Percentiles rank a stretch among this genome's conserved stretches.
phyloP scores from a whole-genome alignment of 75 land plant species.

The Azolla pinnata region DNA sequence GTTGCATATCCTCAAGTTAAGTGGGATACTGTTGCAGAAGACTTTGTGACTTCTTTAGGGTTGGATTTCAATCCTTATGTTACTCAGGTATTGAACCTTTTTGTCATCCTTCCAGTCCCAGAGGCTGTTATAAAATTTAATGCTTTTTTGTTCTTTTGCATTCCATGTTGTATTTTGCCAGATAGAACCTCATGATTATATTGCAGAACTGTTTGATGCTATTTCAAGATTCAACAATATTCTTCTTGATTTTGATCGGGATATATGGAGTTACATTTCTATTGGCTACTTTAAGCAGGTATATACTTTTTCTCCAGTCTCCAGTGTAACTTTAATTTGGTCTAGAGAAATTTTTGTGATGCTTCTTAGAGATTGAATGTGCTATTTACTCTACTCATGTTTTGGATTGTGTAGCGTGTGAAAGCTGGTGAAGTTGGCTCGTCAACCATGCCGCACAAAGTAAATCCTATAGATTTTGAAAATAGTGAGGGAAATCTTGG shows the following conservation, averaged over 20 bases:
- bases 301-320: background rate
- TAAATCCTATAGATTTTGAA: conserved; percentile 98
- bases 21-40: conserved; percentile 72
- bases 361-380: too few relatives aligned
- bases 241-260: conserved; percentile 79
- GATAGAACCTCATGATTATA: conserved; percentile 96
- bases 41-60: conserved; percentile 79
- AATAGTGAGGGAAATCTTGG: conserved; percentile 95
- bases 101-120: too few relatives aligned
- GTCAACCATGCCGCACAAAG: conserved; percentile 98
- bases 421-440: conserved; percentile 94
- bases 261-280: conserved; percentile 89
- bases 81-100: conserved; percentile 92
- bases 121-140: too few relatives aligned
- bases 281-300: conserved; percentile 93
- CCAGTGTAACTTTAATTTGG: too few relatives aligned
- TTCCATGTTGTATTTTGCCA: conserved; percentile 25
- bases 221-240: conserved; percentile 66
- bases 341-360: background rate
- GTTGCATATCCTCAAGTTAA: conserved; percentile 74
- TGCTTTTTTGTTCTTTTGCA: background rate
- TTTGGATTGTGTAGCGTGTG: conserved; percentile 36
- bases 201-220: conserved; percentile 65
- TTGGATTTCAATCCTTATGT: conserved; percentile 79
- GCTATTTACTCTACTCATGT: background rate